A percentile compares a stretch with the other conserved stretches of the same genome.
Conservation (phyloP, 2,329 filamentous ascomycete species). For the Phaeomoniella chlamydospora region DNA sequence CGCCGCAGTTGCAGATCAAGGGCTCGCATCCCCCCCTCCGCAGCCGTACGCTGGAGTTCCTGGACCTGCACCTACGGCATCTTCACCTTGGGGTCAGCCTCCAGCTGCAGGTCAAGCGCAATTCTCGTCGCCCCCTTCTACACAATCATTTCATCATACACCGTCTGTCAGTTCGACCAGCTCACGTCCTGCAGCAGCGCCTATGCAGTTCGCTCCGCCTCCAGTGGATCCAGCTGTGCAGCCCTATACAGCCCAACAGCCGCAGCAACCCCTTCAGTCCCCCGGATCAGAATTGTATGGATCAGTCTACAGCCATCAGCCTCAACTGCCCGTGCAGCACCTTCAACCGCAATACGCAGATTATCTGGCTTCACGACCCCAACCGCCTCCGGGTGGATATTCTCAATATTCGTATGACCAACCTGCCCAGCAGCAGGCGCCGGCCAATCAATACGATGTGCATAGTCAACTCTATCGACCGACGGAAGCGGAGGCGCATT, state of each 20-base stretch:
- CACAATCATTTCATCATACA: constrained; percentile 1
- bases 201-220: constrained; percentile 2
- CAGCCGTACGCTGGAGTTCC: constrained; percentile 11
- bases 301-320: constrained; percentile 8
- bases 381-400: constrained; percentile 19
- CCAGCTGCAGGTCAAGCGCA: not conserved
- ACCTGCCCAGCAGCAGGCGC: constrained; percentile 8
- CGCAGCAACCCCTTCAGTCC: constrained; percentile 8
- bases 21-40: constrained; percentile 10
- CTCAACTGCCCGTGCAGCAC: constrained; percentile 15
- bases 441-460: constrained; percentile 21
- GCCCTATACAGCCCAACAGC: constrained; percentile 5
- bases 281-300: constrained; percentile 15
- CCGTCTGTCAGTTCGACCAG: constrained; percentile 5
- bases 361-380: constrained; percentile 11
- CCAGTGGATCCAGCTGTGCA: constrained; percentile 6
- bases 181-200: constrained; percentile 5
- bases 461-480: constrained; percentile 32
- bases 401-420: constrained; percentile 27
- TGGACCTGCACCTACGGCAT: constrained; percentile 4
- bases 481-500: constrained; percentile 24
- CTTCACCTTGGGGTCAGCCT: constrained; percentile 1
- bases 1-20: constrained; percentile 22
- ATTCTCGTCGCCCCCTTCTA: not conserved
- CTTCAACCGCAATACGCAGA: constrained; percentile 17